These are phyloP conservation scores for Cavenderia fasciculata DNA, from an alignment of 78 protist species.

Conservation along the genomic window DNA sequence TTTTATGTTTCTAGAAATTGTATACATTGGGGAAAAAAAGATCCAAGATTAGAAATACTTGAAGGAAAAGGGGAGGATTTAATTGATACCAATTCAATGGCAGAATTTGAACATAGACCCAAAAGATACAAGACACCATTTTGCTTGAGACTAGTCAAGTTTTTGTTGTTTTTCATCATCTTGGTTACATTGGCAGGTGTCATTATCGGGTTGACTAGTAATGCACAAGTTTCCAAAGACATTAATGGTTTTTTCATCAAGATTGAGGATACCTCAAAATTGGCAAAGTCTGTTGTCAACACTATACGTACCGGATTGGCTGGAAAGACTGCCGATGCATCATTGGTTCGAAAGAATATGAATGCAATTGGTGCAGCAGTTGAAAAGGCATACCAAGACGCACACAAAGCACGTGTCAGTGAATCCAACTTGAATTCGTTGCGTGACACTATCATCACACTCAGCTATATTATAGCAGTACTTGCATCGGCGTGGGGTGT, in stretches of 20 bases:
- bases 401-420: neutral
- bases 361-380: neutral
- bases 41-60: neutral
- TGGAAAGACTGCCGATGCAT: neutral
- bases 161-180: slow-evolving; percentile 31
- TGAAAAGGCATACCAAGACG: neutral
- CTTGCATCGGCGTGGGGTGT: slow-evolving; percentile 51
- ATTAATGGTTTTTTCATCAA: slow-evolving; percentile 9
- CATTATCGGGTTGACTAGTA: slow-evolving; percentile 20
- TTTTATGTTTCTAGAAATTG: no score
- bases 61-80: neutral
- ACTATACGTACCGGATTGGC: neutral
- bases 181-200: slow-evolving; percentile 26
- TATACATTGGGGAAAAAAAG: neutral
- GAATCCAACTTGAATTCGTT: slow-evolving; percentile 26
- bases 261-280: slow-evolving; percentile 3
- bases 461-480: slow-evolving; percentile 44
- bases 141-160: slow-evolving; percentile 7
- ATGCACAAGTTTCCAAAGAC: neutral
- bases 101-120: slow-evolving; percentile 7
- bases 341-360: neutral
- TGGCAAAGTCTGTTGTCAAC: slow-evolving; percentile 1
- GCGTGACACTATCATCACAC: slow-evolving; percentile 19
- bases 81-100: slow-evolving; percentile 6
- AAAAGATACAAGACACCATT: neutral